Evolutionary conservation across 139 green algal genomes (phyloP).

Genomic region (Haematococcus lacustris): DNA sequence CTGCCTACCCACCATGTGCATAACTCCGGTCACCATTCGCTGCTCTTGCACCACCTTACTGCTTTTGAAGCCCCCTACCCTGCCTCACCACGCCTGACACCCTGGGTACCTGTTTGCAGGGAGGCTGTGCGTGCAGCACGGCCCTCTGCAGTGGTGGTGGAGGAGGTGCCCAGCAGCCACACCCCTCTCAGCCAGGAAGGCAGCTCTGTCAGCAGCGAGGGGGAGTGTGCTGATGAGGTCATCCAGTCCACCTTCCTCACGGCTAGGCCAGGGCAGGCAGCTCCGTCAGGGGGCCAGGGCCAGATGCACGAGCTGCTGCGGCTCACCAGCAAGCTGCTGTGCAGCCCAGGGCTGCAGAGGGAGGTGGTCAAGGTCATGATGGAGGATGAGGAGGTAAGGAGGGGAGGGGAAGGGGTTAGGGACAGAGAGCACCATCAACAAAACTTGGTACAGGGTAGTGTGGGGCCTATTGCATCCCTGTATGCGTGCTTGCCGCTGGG

Average conservation of each 20-base stretch:
- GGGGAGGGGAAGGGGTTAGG: neutral
- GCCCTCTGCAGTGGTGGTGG: neutral
- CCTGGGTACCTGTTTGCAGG: no score
- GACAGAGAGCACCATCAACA: no score
- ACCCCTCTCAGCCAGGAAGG: neutral
- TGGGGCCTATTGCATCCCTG: neutral
- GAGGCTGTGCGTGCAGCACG: neutral
- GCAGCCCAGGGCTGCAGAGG: constrained; percentile 19
- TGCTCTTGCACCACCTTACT: no score
- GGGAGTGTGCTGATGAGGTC: neutral
- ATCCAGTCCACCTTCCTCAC: neutral
- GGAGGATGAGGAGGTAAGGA: constrained; percentile 19
- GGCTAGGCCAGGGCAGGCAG: neutral
- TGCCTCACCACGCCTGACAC: no score
- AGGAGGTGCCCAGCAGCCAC: neutral
- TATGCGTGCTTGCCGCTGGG: no score
- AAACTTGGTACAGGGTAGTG: no score
- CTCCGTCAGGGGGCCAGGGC: neutral
- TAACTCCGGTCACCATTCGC: no score
- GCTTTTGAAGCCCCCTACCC: no score
- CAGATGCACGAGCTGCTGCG: neutral
- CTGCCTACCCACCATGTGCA: no score
- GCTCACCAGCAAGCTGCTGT: constrained; percentile 2
- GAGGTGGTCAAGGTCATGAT: constrained; percentile 26
- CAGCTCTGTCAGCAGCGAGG: neutral